Conservation (phyloP, 441 rosid genomes). For the Aquilaria agallochum region DNA sequence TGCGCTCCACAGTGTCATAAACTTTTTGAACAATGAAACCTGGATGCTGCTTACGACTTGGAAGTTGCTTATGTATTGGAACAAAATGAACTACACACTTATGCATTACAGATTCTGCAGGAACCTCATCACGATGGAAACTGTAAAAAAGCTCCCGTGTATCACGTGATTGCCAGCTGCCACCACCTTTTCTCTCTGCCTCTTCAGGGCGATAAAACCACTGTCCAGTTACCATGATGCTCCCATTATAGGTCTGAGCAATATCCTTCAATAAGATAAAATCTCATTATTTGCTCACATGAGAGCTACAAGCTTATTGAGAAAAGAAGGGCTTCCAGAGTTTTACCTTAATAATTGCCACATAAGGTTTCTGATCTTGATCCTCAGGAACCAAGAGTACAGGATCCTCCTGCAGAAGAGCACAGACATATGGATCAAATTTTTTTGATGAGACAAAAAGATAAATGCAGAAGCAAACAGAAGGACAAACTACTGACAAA, state of each 20-base stretch:
- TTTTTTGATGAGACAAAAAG: neutral
- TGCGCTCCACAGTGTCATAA: conserved; percentile 60
- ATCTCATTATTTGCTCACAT: conserved; percentile 4
- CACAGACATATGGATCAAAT: neutral
- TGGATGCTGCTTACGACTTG: conserved; percentile 9
- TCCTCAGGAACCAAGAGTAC: conserved; percentile 69
- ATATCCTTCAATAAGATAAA: conserved; percentile 42
- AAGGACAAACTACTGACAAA: neutral
- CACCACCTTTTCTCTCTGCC: conserved; percentile 71
- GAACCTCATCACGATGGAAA: conserved; percentile 75
- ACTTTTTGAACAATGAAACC: conserved; percentile 81
- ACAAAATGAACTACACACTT: conserved; percentile 77
- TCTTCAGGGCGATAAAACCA: conserved; percentile 91
- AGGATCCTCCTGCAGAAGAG: conserved; percentile 61
- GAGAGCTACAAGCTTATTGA: neutral
- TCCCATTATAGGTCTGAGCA: conserved; percentile 37
- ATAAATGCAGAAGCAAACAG: neutral
- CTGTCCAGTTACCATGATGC: conserved; percentile 67
- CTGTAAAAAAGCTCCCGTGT: conserved; percentile 69
- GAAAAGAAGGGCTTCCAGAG: neutral
- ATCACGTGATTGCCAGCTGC: conserved; percentile 66
- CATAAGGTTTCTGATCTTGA: conserved; percentile 63
- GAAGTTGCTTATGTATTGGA: conserved; percentile 64
- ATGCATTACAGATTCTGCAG: conserved; percentile 84
- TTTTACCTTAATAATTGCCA: conserved; percentile 73